Conservation (phyloP, 257 asterid species). For the Solanum microdontum region DNA sequence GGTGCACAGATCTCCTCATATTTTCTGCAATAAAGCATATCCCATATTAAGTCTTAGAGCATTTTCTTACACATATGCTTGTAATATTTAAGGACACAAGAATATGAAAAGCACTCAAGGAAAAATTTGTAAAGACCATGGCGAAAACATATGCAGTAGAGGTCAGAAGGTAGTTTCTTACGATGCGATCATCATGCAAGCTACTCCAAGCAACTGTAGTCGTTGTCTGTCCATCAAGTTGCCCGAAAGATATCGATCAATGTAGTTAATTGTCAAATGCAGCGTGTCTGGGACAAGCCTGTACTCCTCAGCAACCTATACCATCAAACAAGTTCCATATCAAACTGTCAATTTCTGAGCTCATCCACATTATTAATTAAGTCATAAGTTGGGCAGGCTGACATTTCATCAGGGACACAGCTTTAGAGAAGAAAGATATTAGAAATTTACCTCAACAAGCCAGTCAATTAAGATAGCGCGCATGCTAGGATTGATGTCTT, state of each 20-base stretch:
- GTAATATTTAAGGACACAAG: not conserved
- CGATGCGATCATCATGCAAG: slow-evolving; percentile 99
- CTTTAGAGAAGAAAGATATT: not conserved
- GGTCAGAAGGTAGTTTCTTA: slow-evolving; percentile 25
- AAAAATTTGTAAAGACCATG: not conserved
- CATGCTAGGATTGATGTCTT: slow-evolving; percentile 37
- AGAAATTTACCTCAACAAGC: slow-evolving; percentile 71
- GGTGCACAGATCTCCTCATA: slow-evolving; percentile 95
- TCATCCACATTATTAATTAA: not conserved
- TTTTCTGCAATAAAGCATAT: slow-evolving; percentile 39
- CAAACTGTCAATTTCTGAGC: not conserved
- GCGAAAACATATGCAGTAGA: not conserved
- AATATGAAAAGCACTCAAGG: not conserved
- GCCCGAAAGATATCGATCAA: slow-evolving; percentile 94
- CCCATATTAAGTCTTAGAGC: not conserved
- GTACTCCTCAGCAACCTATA: slow-evolving; percentile 83
- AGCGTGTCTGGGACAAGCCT: slow-evolving; percentile 89
- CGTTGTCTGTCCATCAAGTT: slow-evolving; percentile 76
- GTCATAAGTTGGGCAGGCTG: not conserved
- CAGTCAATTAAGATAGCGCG: slow-evolving; percentile 46
- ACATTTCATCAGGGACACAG: not conserved
- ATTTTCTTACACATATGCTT: not conserved
- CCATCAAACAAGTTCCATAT: not conserved
- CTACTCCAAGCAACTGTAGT: slow-evolving; percentile 79
- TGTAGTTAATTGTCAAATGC: slow-evolving; percentile 74